phyloP scores from a whole-genome alignment of 805 yeast species.

The Candida orba region DNA sequence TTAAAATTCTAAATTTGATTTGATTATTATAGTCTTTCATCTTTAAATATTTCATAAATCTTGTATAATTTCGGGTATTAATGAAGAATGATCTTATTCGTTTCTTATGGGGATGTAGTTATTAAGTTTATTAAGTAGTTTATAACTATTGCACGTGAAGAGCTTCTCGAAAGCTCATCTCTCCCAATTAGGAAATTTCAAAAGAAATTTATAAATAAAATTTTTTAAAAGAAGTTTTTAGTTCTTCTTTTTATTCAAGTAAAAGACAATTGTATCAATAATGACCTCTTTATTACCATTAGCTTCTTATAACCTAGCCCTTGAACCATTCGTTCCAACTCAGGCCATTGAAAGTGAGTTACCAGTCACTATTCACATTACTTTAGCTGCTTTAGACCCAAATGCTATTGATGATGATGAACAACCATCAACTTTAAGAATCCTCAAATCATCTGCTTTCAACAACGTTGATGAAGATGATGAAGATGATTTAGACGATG shows the following conservation, averaged over 20 bases:
- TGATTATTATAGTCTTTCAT: conserved; percentile 2
- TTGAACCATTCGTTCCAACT: conserved; percentile 80
- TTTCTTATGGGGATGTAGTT: conserved; percentile 12
- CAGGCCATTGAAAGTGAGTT: conserved; percentile 81
- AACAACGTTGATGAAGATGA: conserved; percentile 25
- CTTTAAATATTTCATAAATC: conserved; percentile 7
- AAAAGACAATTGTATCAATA: neutral
- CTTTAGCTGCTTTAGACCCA: conserved; percentile 95
- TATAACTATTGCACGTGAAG: neutral
- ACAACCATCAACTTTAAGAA: conserved; percentile 84
- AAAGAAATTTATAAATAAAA: conserved; percentile 14
- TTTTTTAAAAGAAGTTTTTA: conserved; percentile 2
- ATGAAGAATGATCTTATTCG: conserved; percentile 15
- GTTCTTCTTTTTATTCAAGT: neutral
- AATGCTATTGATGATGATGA: conserved; percentile 72
- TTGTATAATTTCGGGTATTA: conserved; percentile 22
- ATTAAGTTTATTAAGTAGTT: too few relatives aligned
- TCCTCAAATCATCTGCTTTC: conserved; percentile 57
- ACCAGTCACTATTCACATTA: conserved; percentile 85
- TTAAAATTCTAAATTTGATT: conserved; percentile 74
- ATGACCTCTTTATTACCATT: conserved; percentile 78
- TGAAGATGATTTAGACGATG: conserved; percentile 38
- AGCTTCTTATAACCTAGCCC: conserved; percentile 78
- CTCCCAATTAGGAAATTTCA: conserved; percentile 21
- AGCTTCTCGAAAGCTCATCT: conserved; percentile 8